These are phyloP conservation scores for Colletotrichum costaricense DNA, from an alignment of 2,329 filamentous ascomycete species.

Conservation along the genomic window DNA sequence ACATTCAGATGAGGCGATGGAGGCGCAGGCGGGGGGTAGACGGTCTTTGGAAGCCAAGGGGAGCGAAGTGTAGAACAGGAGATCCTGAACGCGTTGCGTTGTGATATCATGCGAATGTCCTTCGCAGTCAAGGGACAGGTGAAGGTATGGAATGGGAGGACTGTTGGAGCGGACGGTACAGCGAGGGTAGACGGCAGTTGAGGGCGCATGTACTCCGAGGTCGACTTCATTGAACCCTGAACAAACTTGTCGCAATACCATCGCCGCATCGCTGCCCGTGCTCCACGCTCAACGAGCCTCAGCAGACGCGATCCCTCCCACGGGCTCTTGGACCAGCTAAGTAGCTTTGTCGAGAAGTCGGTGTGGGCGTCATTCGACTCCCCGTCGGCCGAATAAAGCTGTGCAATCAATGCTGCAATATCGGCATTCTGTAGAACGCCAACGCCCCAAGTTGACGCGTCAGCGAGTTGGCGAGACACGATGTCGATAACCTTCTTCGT, in stretches of 20 bases:
- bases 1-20: slow-evolving; percentile 88
- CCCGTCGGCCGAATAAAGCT: slow-evolving; percentile 55
- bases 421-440: slow-evolving; percentile 71
- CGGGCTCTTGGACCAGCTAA: slow-evolving; percentile 75
- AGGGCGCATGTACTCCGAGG: slow-evolving; percentile 75
- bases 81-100: slow-evolving; percentile 92
- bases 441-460: slow-evolving; percentile 87
- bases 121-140: slow-evolving; percentile 92
- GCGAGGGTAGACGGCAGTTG: slow-evolving; percentile 78
- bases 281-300: slow-evolving; percentile 85
- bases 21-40: slow-evolving; percentile 87
- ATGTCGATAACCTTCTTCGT: slow-evolving; percentile 92
- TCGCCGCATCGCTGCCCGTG: slow-evolving; percentile 80
- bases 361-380: slow-evolving; percentile 46
- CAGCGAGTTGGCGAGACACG: slow-evolving; percentile 86
- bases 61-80: slow-evolving; percentile 89
- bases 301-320: slow-evolving; percentile 93
- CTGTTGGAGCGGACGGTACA: slow-evolving; percentile 89
- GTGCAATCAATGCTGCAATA: slow-evolving; percentile 61
- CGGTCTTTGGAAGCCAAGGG: slow-evolving; percentile 84
- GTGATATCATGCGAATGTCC: slow-evolving; percentile 93
- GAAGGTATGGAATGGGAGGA: slow-evolving; percentile 97
- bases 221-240: slow-evolving; percentile 62
- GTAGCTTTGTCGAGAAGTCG: slow-evolving; percentile 54
- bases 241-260: slow-evolving; percentile 90